Base-by-base conservation (phyloP, 768 basidiomycete genomes). In the Punctularia strigosozonata region DNA sequence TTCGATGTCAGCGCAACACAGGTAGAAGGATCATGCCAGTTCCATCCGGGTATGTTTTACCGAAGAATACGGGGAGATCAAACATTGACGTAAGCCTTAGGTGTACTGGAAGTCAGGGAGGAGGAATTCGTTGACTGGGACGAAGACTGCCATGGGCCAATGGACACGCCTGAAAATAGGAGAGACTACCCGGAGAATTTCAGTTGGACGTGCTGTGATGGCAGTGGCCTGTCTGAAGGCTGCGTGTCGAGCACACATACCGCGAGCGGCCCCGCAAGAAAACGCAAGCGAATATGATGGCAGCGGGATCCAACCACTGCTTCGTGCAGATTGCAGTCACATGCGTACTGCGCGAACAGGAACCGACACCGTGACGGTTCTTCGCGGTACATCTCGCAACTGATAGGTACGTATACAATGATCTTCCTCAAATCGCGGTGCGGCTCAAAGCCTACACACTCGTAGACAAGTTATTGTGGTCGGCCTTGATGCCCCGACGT, bases 171-270 rank as follows among this genome's bases (percentile, higher is more conserved):
- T 14, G 45, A 52, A 24, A 69, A 65, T 48, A 60, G 62, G 38
- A 44, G 46, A 38, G 46, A 61, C 13, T 69, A 52, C 41, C 71
- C 71, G 1, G 63, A 73, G 41, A 63, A 64, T 36, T 75, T 73
- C 44, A 51, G 37, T 3, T 76, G 73, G 73, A 60, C 53, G 3
- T 76, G 72, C 44, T 75, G 74, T 44, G 57, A 65, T n/a, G 45
- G 50, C 31, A 48, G 61, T 34, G 67, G 64, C 4, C 46, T 37
- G 15, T 44, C 49, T 5, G 50, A 54, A 6, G 73, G 71, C 42
- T 56, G 54, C 39, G 60, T 65, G 15, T 52, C 41, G 37, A 60
- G 59, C 10, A 30, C 28, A 30, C 28, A 30, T 30, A 30, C 28
- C 28, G 10, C 28, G 15, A 30, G 28, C n/a, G n/a, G n/a, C n/a